Evolutionary conservation across 116 monocot genomes (phyloP), one percentile per base, ranked within the genome.

Genomic region (Phalaenopsis hybrid): DNA sequence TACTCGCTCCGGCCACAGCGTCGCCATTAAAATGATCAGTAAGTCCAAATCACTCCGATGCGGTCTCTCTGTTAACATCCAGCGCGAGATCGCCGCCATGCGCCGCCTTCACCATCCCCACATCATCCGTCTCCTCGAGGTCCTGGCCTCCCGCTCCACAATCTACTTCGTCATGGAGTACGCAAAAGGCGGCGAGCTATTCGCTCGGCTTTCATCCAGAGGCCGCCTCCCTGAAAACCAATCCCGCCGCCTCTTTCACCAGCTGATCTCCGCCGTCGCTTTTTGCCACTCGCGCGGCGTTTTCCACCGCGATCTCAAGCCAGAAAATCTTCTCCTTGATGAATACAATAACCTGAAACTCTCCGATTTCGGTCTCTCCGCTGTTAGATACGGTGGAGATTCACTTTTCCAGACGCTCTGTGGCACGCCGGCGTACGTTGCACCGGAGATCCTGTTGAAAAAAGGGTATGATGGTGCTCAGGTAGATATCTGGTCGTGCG

Each of bases 401-500:
- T 17, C 4, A 0, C 78, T 83, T 11, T 25, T 83, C 52, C 78
- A 78, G 49, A 83, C 83, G 43, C 72, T 83, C 21, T 83, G 83
- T n/a, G 83, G 83, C 23, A 87, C 89, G 23, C 87, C 88, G 46
- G 92, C 88, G 3, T 89, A 92, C 81, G 88, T 87, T 9, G 87
- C 92, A 0, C 86, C 89, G 3, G 92, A 92, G 84, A 69, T 89
- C 43, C 80, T 89, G 43, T 7, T 80, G 45, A 84, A 85, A 67
- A 74, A 45, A 15, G 84, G 78, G 1, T 89, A 89, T 48, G 80
- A 89, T 28, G 84, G 86, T 10, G 80, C 84, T 12, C 84, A 78
- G 84, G 86, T 83, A 18, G 89, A 86, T 37, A 46, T 86, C 0
- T 89, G 89, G 89, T 89, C 89, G 0, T 86, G 86, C 76, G 89